A percentile compares a stretch with the other conserved stretches of the same genome.
These are phyloP conservation scores for Camptophora hylomeconis DNA, from an alignment of 2,329 filamentous ascomycete genomes.

Conservation along the genomic window DNA sequence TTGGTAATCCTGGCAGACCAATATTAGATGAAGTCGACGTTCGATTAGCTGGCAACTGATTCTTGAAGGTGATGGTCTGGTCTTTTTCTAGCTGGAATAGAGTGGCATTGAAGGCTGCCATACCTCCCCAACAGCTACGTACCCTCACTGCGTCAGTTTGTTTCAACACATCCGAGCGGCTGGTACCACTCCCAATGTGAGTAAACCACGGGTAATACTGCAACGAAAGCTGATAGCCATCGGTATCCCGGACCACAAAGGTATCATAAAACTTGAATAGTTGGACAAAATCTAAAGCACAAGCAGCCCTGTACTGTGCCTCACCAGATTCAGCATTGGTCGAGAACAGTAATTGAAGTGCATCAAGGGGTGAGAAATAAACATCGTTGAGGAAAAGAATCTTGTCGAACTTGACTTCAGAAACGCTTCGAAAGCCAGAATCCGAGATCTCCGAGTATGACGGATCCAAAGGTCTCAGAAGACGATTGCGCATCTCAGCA, in stretches of 20 bases:
- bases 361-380: slow-evolving; percentile 45
- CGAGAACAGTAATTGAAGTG: slow-evolving; percentile 47
- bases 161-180: slow-evolving; percentile 48
- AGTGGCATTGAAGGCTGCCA: slow-evolving; percentile 41
- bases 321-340: slow-evolving; percentile 42
- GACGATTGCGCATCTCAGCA: slow-evolving; percentile 59
- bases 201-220: slow-evolving; percentile 65
- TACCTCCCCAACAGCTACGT: slow-evolving; percentile 64
- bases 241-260: slow-evolving; percentile 57
- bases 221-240: slow-evolving; percentile 55
- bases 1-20: too few species aligned
- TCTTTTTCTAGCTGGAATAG: slow-evolving; percentile 26
- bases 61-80: slow-evolving; percentile 3
- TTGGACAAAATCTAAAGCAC: slow-evolving; percentile 62
- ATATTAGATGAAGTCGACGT: too few species aligned
- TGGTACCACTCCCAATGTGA: slow-evolving; percentile 34
- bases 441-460: too few species aligned
- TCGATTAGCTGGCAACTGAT: slow-evolving; percentile 15
- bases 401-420: slow-evolving; percentile 39
- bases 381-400: slow-evolving; percentile 56
- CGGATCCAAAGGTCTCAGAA: slow-evolving; percentile 48
- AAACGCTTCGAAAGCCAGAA: too few species aligned
- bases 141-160: slow-evolving; percentile 51
- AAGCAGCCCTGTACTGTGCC: slow-evolving; percentile 53
- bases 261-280: slow-evolving; percentile 67